Evolutionary conservation across 805 yeast genomes (phyloP), one percentile per base, ranked within the genome.

Genomic region (Teunomyces stri): DNA sequence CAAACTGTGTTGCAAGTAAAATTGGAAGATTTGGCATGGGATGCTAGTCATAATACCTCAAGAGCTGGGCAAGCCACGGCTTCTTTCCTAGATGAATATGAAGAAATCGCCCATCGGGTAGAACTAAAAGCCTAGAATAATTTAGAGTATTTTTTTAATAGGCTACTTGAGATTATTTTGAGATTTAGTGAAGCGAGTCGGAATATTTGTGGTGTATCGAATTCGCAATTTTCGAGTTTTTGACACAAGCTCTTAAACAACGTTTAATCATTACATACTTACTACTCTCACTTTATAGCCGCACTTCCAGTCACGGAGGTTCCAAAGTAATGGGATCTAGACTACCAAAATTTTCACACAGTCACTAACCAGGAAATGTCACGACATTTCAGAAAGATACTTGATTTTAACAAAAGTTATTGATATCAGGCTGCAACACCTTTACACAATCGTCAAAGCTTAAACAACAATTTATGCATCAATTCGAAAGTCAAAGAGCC

Each of bases 1-100:
- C 69, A 72, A 43, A 69, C 63, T 0, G 70, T 72, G 35, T 63
- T 70, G 29, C 66, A 70, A 41, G 73, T 72, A 15, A 55, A 60
- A 15, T 22, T 51, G 4, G 57, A 43, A 0, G 68, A 72, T 4
- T 39, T 70, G 10, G 66, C 57, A 37, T 72, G 73, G 70, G 76
- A 58, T 34, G 50, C 58, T 7, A 58, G 53, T 36, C 61, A 63
- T 36, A 65, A 58, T 41, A 20, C 51, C 3, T 43, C 47, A 13
- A 60, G 61, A 3, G 10, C 16, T 18, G 13, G 4, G 11, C 18
- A 31, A 31, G 27, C 10, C 6, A 9, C 38, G 21, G 38, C 13
- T n/a, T 35, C 22, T 35, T 4, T n/a, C 3, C 13, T 35, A 13
- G 16, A 35, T 12, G 18, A 20, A 4, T 10, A 15, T 7, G 38